phyloP scores from a whole-genome alignment of 257 asterid genomes.

The Parsonsia alboflavescens region DNA sequence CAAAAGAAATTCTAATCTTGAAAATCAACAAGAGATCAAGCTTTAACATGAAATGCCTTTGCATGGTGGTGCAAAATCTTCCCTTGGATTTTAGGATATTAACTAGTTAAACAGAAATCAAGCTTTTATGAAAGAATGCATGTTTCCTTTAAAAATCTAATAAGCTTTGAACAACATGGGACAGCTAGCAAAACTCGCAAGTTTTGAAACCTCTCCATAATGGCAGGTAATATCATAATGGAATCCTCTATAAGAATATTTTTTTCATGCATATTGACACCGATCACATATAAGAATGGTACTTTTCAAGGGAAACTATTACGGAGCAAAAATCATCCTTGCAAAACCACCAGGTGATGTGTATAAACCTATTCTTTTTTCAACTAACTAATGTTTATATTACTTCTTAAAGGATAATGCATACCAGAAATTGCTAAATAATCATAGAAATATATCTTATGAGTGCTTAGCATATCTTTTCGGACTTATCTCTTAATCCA shows the following conservation, averaged over 20 bases:
- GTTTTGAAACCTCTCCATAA: background rate
- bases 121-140: background rate
- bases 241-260: background rate
- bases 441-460: background rate
- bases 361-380: background rate
- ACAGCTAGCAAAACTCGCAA: background rate
- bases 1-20: background rate
- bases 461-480: background rate
- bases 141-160: background rate
- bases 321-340: background rate
- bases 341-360: background rate
- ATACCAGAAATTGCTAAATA: background rate
- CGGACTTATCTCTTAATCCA: background rate
- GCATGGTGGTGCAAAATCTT: background rate
- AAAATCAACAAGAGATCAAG: background rate
- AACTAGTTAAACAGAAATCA: background rate
- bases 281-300: no score
- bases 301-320: background rate
- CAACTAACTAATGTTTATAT: background rate
- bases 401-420: background rate
- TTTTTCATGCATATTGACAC: background rate
- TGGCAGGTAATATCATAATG: background rate
- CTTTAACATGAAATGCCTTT: background rate
- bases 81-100: background rate
- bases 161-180: background rate